These are phyloP conservation scores for Groenewaldozyma salmanticensis DNA, from an alignment of 805 yeast genomes.

Conservation along the genomic window DNA sequence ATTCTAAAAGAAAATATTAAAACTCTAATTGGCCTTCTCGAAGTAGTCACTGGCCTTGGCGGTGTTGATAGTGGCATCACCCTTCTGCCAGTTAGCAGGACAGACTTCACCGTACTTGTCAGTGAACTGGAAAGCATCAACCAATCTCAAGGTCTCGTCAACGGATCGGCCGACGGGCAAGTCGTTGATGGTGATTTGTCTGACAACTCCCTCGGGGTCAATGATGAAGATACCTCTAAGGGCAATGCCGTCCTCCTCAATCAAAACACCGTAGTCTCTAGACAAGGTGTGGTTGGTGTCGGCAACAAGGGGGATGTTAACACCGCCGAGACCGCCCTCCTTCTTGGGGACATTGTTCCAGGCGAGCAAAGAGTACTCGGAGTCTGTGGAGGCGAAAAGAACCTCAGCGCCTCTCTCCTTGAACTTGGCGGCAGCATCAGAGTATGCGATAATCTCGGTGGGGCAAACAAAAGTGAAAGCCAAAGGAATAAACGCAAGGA, in stretches of 20 bases:
- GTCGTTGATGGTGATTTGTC: conserved; percentile 98
- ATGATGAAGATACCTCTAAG: conserved; percentile 97
- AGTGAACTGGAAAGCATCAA: conserved; percentile 99
- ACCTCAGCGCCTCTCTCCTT: conserved; percentile 79
- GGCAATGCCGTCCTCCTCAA: conserved; percentile 94
- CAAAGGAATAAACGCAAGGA: conserved; percentile 94
- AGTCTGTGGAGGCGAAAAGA: conserved; percentile 95
- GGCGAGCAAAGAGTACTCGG: conserved; percentile 93
- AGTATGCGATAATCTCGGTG: conserved; percentile 97
- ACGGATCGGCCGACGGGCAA: conserved; percentile 99
- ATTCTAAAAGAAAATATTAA: not conserved
- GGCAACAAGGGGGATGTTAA: conserved; percentile 88
- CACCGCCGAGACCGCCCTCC: conserved; percentile 97
- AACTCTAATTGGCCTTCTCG: conserved; percentile 41
- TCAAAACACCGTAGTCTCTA: conserved; percentile 93
- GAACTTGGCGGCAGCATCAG: conserved; percentile 89
- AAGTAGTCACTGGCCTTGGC: conserved; percentile 74
- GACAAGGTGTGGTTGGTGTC: conserved; percentile 95
- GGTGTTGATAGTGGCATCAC: conserved; percentile 83
- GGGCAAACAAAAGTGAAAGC: conserved; percentile 99
- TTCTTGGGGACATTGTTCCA: conserved; percentile 96
- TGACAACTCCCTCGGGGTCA: conserved; percentile 88
- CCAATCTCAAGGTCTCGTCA: conserved; percentile 93
- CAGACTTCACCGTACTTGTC: conserved; percentile 99
- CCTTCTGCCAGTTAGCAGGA: conserved; percentile 99